Evolutionary conservation across 345 rosid genomes (phyloP).

Genomic region (Eucalyptus brandiana): DNA sequence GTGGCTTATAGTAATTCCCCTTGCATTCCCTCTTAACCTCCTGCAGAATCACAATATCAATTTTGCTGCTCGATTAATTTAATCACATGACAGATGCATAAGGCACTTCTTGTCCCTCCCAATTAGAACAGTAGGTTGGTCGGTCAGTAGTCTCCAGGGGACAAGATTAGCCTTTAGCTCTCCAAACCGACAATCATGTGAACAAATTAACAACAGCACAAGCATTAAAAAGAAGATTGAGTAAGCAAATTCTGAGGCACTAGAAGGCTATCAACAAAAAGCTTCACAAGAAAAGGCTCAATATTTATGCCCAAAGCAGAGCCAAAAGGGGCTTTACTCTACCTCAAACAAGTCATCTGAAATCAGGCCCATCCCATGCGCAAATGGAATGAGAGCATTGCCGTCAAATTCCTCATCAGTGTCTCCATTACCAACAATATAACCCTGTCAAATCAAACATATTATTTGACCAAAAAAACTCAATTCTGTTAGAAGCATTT

Average conservation of each 20-base stretch:
- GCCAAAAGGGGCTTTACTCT: not conserved
- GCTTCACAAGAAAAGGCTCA: not conserved
- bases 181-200: not conserved
- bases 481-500: not conserved
- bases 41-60: slow-evolving; percentile 14
- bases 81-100: not conserved
- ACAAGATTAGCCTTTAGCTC: not conserved
- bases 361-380: slow-evolving; percentile 89
- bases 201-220: not conserved
- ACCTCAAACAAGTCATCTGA: slow-evolving; percentile 72
- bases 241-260: not conserved
- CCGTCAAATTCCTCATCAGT: slow-evolving; percentile 67
- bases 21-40: slow-evolving; percentile 41
- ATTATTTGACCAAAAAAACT: not conserved
- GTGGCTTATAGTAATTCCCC: slow-evolving; percentile 33
- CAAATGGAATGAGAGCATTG: slow-evolving; percentile 79
- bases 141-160: not conserved
- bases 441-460: slow-evolving; percentile 37
- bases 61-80: not conserved
- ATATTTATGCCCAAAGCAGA: not conserved
- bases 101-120: not conserved
- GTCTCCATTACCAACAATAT: slow-evolving; percentile 89
- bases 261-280: not conserved
- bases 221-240: not conserved
- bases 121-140: not conserved